Evolutionary conservation across 192 early-diverging fungal genomes (phyloP).

Genomic region (Paraglomus occultum): DNA sequence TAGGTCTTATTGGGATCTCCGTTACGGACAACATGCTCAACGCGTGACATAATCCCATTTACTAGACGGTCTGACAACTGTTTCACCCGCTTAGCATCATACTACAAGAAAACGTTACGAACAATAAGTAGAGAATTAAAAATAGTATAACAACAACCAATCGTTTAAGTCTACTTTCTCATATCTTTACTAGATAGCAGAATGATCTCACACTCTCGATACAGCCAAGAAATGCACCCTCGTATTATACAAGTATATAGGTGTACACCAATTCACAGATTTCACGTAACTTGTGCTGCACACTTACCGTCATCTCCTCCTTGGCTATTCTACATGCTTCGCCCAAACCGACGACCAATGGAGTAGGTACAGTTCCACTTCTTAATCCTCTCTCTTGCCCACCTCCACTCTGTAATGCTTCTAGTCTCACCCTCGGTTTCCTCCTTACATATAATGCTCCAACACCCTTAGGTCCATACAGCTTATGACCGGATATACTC

Average conservation of each 20-base stretch:
- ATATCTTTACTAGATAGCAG: slow-evolving; percentile 1
- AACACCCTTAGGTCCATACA: slow-evolving; percentile 98
- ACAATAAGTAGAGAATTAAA: background rate
- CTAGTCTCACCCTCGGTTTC: slow-evolving; percentile 88
- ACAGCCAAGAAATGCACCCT: background rate
- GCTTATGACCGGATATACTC: slow-evolving; percentile 96
- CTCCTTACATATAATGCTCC: slow-evolving; percentile 93
- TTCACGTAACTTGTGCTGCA: slow-evolving; percentile 25
- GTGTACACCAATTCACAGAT: slow-evolving; percentile 27
- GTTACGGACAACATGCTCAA: slow-evolving; percentile 85
- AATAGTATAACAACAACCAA: slow-evolving; percentile 37
- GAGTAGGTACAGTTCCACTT: slow-evolving; percentile 91
- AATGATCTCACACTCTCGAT: background rate
- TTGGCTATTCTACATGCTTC: slow-evolving; percentile 76
- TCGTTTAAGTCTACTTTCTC: slow-evolving; percentile 39
- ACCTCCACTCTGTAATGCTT: slow-evolving; percentile 88
- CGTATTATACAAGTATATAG: slow-evolving; percentile 1
- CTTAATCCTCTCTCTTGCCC: slow-evolving; percentile 95
- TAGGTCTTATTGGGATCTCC: slow-evolving; percentile 79
- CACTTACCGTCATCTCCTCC: slow-evolving; percentile 78
- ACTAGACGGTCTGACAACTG: slow-evolving; percentile 76
- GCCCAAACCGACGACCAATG: slow-evolving; percentile 87
- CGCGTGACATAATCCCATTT: slow-evolving; percentile 72
- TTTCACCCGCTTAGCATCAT: slow-evolving; percentile 73
- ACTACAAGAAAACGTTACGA: slow-evolving; percentile 40